A percentile compares a stretch with the other conserved stretches of the same genome.
phyloP scores from a whole-genome alignment of 768 basidiomycete genomes.

The Phaffia tasmanica region DNA sequence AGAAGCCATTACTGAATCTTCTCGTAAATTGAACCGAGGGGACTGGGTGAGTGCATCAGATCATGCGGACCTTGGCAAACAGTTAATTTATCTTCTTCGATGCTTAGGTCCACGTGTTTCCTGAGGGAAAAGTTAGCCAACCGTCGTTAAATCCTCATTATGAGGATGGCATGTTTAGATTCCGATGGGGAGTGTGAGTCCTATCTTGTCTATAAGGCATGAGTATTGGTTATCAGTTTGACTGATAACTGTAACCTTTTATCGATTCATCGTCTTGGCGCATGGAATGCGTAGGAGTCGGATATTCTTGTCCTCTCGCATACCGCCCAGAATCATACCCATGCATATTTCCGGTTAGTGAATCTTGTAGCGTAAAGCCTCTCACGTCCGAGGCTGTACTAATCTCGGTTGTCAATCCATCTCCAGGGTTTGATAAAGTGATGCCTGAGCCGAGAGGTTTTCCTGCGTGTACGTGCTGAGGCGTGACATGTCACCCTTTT shows the following conservation, averaged over 20 bases:
- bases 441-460: conserved; percentile 15
- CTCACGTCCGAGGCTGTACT: neutral
- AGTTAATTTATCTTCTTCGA: too few relatives aligned
- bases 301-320: conserved; percentile 9
- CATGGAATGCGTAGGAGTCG: conserved; percentile 1
- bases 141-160: conserved; percentile 12
- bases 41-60: conserved; percentile 8
- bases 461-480: neutral
- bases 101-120: conserved; percentile 17
- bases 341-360: conserved; percentile 14
- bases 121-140: conserved; percentile 15
- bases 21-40: conserved; percentile 5
- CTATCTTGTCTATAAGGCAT: neutral
- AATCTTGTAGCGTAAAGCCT: neutral
- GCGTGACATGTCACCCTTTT: neutral
- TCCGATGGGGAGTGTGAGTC: conserved; percentile 20
- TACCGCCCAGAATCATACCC: conserved; percentile 11
- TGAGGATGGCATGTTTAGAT: conserved; percentile 8
- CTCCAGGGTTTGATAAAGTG: conserved; percentile 13
- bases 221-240: too few relatives aligned
- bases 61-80: neutral
- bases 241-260: neutral
- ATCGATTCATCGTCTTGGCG: neutral
- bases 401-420: neutral
- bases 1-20: neutral